Percentiles rank a stretch among this genome's conserved stretches.
Conservation (phyloP, 768 basidiomycete genomes). For the Myochromella boudieri region DNA sequence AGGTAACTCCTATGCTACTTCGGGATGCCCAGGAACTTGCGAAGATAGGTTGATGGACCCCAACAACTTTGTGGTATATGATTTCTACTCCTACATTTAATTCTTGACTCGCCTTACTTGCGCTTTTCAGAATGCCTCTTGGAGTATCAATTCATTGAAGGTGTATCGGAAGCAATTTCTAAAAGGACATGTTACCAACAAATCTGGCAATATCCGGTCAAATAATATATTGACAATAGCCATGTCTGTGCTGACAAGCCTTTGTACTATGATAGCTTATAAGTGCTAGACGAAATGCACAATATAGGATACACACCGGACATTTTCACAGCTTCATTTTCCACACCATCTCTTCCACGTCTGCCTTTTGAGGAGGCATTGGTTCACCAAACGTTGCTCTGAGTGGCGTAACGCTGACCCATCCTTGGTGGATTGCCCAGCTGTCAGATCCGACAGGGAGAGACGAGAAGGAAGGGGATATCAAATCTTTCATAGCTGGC, state of each 20-base stretch:
- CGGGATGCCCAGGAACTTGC: slow-evolving; percentile 76
- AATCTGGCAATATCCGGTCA: too few relatives aligned
- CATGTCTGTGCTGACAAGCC: too few relatives aligned
- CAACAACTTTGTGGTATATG: slow-evolving; percentile 65
- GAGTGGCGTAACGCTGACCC: slow-evolving; percentile 76
- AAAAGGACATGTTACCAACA: slow-evolving; percentile 30
- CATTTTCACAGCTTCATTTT: slow-evolving; percentile 54
- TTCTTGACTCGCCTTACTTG: not conserved
- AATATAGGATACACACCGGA: too few relatives aligned
- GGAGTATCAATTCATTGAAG: slow-evolving; percentile 78
- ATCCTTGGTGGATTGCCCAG: slow-evolving; percentile 74
- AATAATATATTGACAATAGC: too few relatives aligned
- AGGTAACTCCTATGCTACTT: slow-evolving; percentile 75
- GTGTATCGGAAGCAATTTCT: slow-evolving; percentile 65
- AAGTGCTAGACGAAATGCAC: too few relatives aligned
- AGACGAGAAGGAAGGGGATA: slow-evolving; percentile 54
- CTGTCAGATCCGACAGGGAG: slow-evolving; percentile 82
- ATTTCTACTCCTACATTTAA: not conserved
- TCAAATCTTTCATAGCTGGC: slow-evolving; percentile 64
- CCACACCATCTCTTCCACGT: slow-evolving; percentile 46
- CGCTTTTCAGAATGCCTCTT: slow-evolving; percentile 66
- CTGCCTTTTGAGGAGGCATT: slow-evolving; percentile 21
- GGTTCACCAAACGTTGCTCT: slow-evolving; percentile 76
- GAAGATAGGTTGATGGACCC: slow-evolving; percentile 62
- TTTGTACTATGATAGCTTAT: too few relatives aligned